Evolutionary conservation across 768 basidiomycete species (phyloP), one percentile per base, ranked within the genome.

Genomic region (Pulveroboletus ravenelii): DNA sequence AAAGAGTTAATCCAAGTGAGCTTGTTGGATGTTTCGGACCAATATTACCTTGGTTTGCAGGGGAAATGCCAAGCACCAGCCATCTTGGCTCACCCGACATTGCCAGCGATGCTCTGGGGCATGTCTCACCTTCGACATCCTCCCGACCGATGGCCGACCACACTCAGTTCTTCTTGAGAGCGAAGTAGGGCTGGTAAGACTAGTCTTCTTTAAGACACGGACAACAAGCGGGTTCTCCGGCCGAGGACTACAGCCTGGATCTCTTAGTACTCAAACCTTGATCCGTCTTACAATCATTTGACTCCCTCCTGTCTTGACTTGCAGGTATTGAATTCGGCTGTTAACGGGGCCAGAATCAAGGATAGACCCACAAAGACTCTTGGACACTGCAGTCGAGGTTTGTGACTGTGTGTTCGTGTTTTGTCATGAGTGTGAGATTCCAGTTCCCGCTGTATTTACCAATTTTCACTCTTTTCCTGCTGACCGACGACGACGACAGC

Each of bases 341-440:
- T 23, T n/a, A n/a, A n/a, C n/a, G n/a, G n/a, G n/a, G n/a, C n/a
- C 20, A 23, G 20, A 23, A 23, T 23, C 20, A 23, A 23, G 20
- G 20, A 23, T n/a, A n/a, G n/a, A n/a, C n/a, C n/a, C n/a, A n/a
- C n/a, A n/a, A n/a, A n/a, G n/a, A n/a, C n/a, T n/a, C n/a, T n/a
- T n/a, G n/a, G n/a, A n/a, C 20, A 23, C 17, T 31, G 30, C 9
- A 31, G 20, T 23, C 30, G 8, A 44, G 48, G 27, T 55, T 50
- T 55, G 56, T 23, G 10, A 23, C 5, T 60, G 59, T 62, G 35
- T 63, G 62, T 51, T 32, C 41, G 7, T 62, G 46, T 62, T 63
- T 61, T 47, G 60, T 20, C 44, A 12, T 31, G 10, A 35, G 31
- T 39, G 38, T 31, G 41, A 38, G 39, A 47, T 35, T 36, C 17